Evolutionary conservation across 352 stramenopile species (phyloP), one percentile per base, ranked within the genome.

Genomic region (Phytophthora crassamura): DNA sequence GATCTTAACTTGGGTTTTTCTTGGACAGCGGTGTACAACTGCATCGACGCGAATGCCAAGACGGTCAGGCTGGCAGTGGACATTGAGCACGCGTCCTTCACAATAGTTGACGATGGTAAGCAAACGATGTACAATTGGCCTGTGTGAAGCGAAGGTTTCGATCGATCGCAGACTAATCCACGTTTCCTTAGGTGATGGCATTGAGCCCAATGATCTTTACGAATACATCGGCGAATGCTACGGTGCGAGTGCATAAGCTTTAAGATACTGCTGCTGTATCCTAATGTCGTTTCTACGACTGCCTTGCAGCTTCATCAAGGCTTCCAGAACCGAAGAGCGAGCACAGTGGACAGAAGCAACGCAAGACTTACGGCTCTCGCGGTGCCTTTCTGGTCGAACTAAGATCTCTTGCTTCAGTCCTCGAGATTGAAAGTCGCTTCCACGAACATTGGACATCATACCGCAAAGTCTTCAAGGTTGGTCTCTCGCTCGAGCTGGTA

Each of bases 401-500:
- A 8, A 62, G 48, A 16, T 72, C 70, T 8, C 40, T 94, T 30
- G 64, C 77, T 30, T 60, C 72, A 9, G 57, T 53, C 11, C 68
- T 93, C 25, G 81, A 91, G 41, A 75, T 95, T 34, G 84, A 93
- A 67, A 93, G 80, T 45, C 75, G 84, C 8, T 43, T 84, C 1
- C 35, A 75, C 16, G 58, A 75, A 0, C 67, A 85, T 15, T 93
- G 86, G 84, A 79, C 69, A 25, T 84, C 76, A 0, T 80, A 84
- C 49, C 79, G 81, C 36, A 95, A 95, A 77, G 54, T 89, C 30
- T 77, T 92, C 25, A 40, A 88, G 66, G 84, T 91, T n/a, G 54
- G 58, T 10, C 15, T 48, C 54, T 48, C 12, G 6, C 33, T 56
- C 10, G 25, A 35, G n/a, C 10, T 48, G n/a, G 16, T 41, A 28